Evolutionary conservation across 2,329 filamentous ascomycete species (phyloP), one percentile per base, ranked within the genome.

Genomic region (Blastomyces emzantsi): DNA sequence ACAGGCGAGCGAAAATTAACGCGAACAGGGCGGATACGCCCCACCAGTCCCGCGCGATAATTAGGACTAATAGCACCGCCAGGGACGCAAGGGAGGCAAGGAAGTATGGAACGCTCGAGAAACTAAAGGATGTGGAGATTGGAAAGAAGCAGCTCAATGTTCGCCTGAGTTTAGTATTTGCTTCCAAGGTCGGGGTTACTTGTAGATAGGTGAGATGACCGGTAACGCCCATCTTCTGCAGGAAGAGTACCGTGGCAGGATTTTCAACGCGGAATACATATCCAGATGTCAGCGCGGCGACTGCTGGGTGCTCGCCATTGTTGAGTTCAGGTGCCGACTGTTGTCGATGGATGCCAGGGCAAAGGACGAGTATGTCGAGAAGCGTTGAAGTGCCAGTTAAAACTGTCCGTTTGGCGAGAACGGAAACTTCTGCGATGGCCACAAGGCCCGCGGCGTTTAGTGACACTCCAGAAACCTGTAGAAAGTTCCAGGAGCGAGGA

Each of bases 291-390:
- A 76, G 79, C 5, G 77, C 77, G 3, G 74, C 75, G 17, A 75
- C 73, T 25, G 76, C 77, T 45, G 75, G 72, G 62, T 73, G 74
- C 63, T 80, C 78, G 2, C 76, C 76, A 6, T 69, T 73, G 64
- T 77, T 77, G 19, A 87, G 73, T 0, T 79, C 77, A 15, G 83
- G 77, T 11, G 83, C 83, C 3, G 80, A 78, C 67, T 87, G 83
- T 67, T 87, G 83, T 67, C 82, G 82, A 72, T 87, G 85, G 60
- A 87, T 70, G 0, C 85, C 85, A 0, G 85, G 85, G 1, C 82
- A 83, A 2, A 87, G 77, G 15, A 87, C 75, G 13, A 87, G 75
- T 8, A 76, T 75, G 70, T 87, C 85, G 0, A 85, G 74, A 76
- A 82, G 83, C 1, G 79, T 81, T 0, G 83, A 81, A 2, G 82